Percentiles rank a stretch among this genome's conserved stretches.
Evolutionary conservation across 805 yeast genomes (phyloP).

Genomic region (Candida oleophila): DNA sequence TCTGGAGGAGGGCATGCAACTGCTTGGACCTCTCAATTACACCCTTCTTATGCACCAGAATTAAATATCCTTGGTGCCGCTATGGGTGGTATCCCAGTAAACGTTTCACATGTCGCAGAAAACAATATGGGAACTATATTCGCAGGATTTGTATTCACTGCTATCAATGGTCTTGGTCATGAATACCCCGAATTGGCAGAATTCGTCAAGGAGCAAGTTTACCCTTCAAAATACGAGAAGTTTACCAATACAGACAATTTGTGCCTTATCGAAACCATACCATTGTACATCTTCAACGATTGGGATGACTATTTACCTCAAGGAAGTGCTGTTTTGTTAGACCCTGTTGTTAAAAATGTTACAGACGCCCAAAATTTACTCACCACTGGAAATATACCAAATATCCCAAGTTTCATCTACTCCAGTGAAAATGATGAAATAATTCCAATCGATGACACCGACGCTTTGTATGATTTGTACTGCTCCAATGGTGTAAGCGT

Average conservation of each 20-base stretch:
- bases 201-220: conserved; percentile 6
- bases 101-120: conserved; percentile 18
- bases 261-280: conserved; percentile 1
- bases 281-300: not conserved
- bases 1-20: conserved; percentile 40
- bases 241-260: conserved; percentile 3
- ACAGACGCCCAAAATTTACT: conserved; percentile 2
- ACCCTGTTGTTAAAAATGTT: not conserved
- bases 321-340: conserved; percentile 6
- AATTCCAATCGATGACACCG: conserved; percentile 13
- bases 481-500: conserved; percentile 23
- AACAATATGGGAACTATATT: conserved; percentile 18
- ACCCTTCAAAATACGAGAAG: conserved; percentile 2
- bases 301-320: conserved; percentile 3
- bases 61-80: conserved; percentile 23
- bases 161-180: conserved; percentile 20
- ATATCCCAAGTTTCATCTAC: conserved; percentile 18
- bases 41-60: conserved; percentile 14
- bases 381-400: conserved; percentile 12
- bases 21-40: conserved; percentile 37
- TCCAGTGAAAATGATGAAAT: conserved; percentile 18
- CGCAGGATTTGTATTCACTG: conserved; percentile 24
- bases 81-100: conserved; percentile 28
- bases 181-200: conserved; percentile 23
- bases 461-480: conserved; percentile 18